Evolutionary conservation across 2,329 filamentous ascomycete species (phyloP).

Genomic region (Penicillium paneum): DNA sequence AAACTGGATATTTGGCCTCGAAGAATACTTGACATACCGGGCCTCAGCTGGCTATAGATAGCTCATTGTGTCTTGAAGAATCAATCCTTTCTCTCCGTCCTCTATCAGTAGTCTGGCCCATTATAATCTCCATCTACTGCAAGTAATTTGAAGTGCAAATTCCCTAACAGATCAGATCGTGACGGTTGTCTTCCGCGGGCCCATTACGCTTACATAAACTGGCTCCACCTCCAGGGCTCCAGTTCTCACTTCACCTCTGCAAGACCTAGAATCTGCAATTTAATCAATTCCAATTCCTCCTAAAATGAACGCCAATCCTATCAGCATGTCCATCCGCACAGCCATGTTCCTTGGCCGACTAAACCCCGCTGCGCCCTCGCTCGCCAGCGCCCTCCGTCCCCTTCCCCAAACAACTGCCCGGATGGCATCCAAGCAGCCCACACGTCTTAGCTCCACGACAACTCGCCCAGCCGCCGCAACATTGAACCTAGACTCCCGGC

Average conservation of each 20-base stretch:
- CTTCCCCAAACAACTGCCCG: conserved; percentile 14
- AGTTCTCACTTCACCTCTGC: conserved; percentile 12
- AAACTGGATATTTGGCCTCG: neutral
- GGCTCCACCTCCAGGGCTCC: conserved; percentile 11
- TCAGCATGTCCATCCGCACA: conserved; percentile 35
- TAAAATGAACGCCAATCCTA: conserved; percentile 27
- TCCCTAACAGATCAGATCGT: neutral
- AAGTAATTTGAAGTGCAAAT: neutral
- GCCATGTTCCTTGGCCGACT: conserved; percentile 30
- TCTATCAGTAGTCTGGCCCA: no score
- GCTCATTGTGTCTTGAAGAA: neutral
- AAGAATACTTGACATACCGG: neutral
- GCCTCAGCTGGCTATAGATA: neutral
- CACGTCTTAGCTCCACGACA: conserved; percentile 22
- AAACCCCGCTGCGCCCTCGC: conserved; percentile 24
- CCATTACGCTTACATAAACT: conserved; percentile 22
- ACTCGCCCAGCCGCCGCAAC: conserved; percentile 15
- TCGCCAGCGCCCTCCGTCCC: conserved; percentile 20
- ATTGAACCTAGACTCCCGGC: conserved; percentile 15
- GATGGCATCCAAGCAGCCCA: conserved; percentile 25
- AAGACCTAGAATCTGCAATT: conserved; percentile 1
- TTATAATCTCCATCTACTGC: no score
- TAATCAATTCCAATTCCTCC: conserved; percentile 3
- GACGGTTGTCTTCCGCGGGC: neutral
- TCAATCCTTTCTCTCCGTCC: neutral